Base-by-base conservation (phyloP, 2,329 filamentous ascomycete genomes). In the Daldinia eschscholtzii region DNA sequence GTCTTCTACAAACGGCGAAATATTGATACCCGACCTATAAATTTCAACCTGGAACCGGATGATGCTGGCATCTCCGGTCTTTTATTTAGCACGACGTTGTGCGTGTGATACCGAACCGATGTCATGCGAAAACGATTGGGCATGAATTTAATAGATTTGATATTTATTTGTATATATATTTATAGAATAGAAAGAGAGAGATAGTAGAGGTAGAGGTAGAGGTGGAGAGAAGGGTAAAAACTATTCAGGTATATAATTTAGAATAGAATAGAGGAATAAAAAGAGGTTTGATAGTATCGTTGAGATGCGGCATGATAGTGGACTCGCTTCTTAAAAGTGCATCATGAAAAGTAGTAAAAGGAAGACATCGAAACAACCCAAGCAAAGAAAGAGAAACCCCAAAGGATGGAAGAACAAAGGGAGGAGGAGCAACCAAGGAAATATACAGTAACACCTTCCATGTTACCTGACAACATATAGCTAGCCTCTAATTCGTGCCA, bases 1-100 rank as follows among this genome's bases (percentile, higher is more conserved):
- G 20, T 50, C 58, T 70, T 10, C 15, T 68, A 26, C 41, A 64
- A 57, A 57, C 62, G 23, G 67, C 70, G 4, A 57, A 70, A 41
- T 57, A 41, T 15, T 72, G 20, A 59, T 57, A 59, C 50, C 60
- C 59, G 28, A 37, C 44, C n/a, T 58, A 52, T 46, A 61, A 55
- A 13, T 18, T 55, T 56, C 50, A n/a, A 35, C 20, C 2, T 5
- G 15, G 48, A 9, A 60, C 42, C 4, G 52, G 60, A 60, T 63
- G 55, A 35, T 57, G 41, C 42, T 65, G 61, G 52, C 23, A 62
- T 55, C 33, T 52, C 41, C 28, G 28, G 39, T 28, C 56, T 61
- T 39, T 61, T 62, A 26, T 59, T 28, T 53, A 33, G 56, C 57
- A 37, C 60, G 42, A 62, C 28, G 50, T 50, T 50, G 58, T 48